Evolutionary conservation across 2,329 filamentous ascomycete species (phyloP).

Genomic region (Colletotrichum eleusines): DNA sequence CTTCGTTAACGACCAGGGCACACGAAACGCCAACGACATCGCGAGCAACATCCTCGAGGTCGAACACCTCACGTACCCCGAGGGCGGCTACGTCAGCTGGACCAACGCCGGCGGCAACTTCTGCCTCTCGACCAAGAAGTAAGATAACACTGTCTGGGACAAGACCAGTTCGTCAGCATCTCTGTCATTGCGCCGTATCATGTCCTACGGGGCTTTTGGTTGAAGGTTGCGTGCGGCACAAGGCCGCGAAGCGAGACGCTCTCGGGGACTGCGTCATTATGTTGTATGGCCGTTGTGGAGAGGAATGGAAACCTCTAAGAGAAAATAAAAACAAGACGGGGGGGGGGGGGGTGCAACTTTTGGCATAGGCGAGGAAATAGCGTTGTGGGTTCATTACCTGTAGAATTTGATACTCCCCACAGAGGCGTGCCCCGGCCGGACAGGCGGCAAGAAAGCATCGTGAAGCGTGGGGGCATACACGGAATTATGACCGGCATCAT

Average conservation of each 20-base stretch:
- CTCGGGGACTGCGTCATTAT: not conserved
- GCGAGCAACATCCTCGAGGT: conserved; percentile 86
- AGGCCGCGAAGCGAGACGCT: not conserved
- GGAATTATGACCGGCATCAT: conserved; percentile 29
- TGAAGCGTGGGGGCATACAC: not conserved
- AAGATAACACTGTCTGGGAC: conserved; percentile 37
- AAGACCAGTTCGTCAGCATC: conserved; percentile 49
- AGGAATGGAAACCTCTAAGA: not conserved
- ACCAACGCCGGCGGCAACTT: conserved; percentile 86
- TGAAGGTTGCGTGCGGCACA: conserved; percentile 1
- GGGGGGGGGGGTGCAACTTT: not conserved
- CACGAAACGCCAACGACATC: conserved; percentile 82
- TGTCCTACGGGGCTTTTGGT: conserved; percentile 37
- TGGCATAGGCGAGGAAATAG: conserved; percentile 37
- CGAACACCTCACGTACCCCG: conserved; percentile 70
- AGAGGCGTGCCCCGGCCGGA: conserved; percentile 24
- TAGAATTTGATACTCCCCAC: conserved; percentile 40
- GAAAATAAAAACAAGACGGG: not conserved
- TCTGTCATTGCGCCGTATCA: conserved; percentile 34
- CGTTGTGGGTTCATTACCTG: conserved; percentile 40
- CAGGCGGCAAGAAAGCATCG: conserved; percentile 8
- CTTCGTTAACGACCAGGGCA: conserved; percentile 86
- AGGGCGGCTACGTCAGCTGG: conserved; percentile 87
- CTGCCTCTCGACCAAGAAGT: conserved; percentile 87
- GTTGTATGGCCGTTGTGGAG: conserved; percentile 23